Percentiles rank a stretch among this genome's conserved stretches.
Evolutionary conservation across 257 asterid species (phyloP).

Genomic region (Solanum arcanum): DNA sequence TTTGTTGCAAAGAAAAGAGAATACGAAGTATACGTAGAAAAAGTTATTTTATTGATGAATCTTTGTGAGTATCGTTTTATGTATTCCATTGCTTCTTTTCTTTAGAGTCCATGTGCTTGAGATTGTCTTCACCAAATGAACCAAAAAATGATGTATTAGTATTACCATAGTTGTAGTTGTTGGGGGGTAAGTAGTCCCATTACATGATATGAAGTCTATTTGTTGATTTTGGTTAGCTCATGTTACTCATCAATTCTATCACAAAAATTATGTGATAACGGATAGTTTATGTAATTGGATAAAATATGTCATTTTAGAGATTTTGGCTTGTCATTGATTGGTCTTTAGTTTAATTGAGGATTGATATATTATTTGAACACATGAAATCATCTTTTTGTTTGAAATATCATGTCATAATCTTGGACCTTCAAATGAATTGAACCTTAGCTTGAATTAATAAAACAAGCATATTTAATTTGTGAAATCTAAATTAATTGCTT

Average conservation of each 20-base stretch:
- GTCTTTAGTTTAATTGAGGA: background rate
- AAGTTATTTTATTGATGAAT: background rate
- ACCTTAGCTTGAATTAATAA: background rate
- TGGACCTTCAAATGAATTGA: background rate
- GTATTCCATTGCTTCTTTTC: background rate
- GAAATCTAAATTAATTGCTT: background rate
- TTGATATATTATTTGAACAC: background rate
- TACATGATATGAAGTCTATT: background rate
- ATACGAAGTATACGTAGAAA: background rate
- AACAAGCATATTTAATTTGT: background rate
- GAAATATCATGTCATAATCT: background rate
- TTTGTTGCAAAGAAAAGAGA: background rate
- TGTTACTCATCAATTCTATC: background rate
- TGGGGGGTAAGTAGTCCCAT: background rate
- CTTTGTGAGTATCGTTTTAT: background rate
- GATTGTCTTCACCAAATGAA: background rate
- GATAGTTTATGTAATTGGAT: background rate
- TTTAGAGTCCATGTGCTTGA: background rate
- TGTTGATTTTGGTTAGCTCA: background rate
- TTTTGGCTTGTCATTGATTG: background rate
- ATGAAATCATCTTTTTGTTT: background rate
- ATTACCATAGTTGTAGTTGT: background rate
- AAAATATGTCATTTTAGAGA: background rate
- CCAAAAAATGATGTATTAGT: background rate
- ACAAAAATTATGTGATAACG: background rate